phyloP scores from a whole-genome alignment of 805 yeast species.

The Pichia paraexigua region DNA sequence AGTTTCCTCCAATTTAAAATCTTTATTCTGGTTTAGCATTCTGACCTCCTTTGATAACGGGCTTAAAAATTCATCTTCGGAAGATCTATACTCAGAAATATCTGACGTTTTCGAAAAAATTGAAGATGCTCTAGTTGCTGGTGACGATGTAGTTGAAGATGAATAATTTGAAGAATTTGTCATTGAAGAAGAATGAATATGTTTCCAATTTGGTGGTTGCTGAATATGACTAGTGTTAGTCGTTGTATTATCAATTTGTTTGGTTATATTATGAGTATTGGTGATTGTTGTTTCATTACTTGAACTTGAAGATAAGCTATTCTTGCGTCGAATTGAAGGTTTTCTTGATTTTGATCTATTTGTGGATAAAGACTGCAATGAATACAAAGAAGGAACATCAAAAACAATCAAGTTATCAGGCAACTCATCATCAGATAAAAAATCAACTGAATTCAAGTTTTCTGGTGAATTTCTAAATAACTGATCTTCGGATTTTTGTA shows the following conservation, averaged over 20 bases:
- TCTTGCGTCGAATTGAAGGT: conserved; percentile 9
- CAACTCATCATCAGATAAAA: conserved; percentile 43
- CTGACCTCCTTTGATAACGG: conserved; percentile 30
- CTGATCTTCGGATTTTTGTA: conserved; percentile 3
- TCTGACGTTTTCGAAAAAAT: conserved; percentile 33
- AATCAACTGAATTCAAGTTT: conserved; percentile 25
- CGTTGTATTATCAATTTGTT: conserved; percentile 6
- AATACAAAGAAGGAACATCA: conserved; percentile 59
- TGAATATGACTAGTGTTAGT: not conserved
- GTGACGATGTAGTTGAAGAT: conserved; percentile 22
- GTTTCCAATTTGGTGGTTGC: not conserved
- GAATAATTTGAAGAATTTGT: not conserved
- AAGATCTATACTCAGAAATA: conserved; percentile 19
- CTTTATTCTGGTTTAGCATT: conserved; percentile 27
- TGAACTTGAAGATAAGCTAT: not conserved
- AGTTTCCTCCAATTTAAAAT: conserved; percentile 30
- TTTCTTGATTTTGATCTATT: conserved; percentile 11
- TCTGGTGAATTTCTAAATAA: conserved; percentile 11
- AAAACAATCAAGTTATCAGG: conserved; percentile 47
- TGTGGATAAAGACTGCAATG: conserved; percentile 34
- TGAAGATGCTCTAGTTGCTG: conserved; percentile 38
- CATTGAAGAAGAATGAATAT: conserved; percentile 1
- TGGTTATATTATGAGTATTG: conserved; percentile 6
- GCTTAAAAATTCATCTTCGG: conserved; percentile 16
- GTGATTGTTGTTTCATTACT: not conserved